Percentiles rank a stretch among this genome's conserved stretches.
phyloP scores from a whole-genome alignment of 1,139 yeast species.

The Yueomyces sp. region DNA sequence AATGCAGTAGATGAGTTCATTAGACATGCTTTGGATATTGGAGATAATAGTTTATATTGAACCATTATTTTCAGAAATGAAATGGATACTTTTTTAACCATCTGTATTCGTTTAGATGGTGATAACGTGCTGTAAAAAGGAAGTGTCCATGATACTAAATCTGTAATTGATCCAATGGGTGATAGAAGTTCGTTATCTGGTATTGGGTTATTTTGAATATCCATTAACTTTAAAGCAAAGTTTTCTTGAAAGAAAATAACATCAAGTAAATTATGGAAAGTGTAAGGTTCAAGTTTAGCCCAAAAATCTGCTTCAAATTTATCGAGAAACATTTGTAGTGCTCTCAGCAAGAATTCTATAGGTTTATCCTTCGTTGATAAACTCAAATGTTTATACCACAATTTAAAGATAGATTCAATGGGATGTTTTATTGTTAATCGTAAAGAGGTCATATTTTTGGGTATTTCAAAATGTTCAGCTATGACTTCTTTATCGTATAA shows the following conservation, averaged over 20 bases:
- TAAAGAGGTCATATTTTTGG: constrained; percentile 34
- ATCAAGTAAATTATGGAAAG: constrained; percentile 41
- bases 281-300: constrained; percentile 37
- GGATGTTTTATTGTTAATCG: constrained; percentile 29
- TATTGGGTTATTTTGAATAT: constrained; percentile 17
- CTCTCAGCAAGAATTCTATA: constrained; percentile 40
- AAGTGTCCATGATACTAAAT: constrained; percentile 25
- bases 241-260: constrained; percentile 27
- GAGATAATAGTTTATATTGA: constrained; percentile 12
- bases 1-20: constrained; percentile 24
- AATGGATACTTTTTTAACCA: constrained; percentile 24
- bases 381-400: constrained; percentile 29
- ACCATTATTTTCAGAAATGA: constrained; percentile 21
- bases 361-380: constrained; percentile 41
- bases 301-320: constrained; percentile 36
- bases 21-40: constrained; percentile 23
- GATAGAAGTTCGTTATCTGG: constrained; percentile 16
- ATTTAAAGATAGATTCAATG: constrained; percentile 33
- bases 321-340: constrained; percentile 31
- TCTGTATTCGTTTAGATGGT: constrained; percentile 21
- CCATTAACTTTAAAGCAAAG: constrained; percentile 14
- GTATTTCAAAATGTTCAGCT: constrained; percentile 29
- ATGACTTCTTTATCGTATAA: constrained; percentile 32
- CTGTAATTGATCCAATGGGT: constrained; percentile 19
- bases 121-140: constrained; percentile 23